Evolutionary conservation across 2,329 filamentous ascomycete species (phyloP).

Genomic region (Cordyceps cateniannulata): DNA sequence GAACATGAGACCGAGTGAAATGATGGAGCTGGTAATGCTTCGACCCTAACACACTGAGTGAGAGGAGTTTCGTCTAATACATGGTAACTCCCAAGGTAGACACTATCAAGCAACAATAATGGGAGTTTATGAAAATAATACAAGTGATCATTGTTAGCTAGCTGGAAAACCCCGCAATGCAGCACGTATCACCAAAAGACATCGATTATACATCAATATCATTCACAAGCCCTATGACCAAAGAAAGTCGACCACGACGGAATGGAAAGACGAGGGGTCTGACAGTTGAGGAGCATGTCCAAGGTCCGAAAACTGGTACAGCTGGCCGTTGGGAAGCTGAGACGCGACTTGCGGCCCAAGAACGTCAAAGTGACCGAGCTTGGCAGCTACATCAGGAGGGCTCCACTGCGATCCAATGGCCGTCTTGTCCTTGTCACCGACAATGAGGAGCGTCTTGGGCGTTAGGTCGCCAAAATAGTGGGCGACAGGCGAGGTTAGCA

Average conservation of each 20-base stretch:
- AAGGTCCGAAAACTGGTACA: conserved; percentile 40
- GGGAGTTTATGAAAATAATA: too few relatives aligned
- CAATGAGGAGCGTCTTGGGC: conserved; percentile 40
- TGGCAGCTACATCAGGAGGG: conserved; percentile 34
- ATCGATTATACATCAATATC: not conserved
- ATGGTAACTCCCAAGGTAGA: too few relatives aligned
- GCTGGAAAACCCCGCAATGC: too few relatives aligned
- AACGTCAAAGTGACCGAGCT: conserved; percentile 42
- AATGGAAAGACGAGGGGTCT: conserved; percentile 39
- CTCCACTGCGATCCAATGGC: conserved; percentile 50
- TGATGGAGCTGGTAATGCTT: too few relatives aligned
- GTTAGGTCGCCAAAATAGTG: conserved; percentile 42
- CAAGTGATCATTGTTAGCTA: too few relatives aligned
- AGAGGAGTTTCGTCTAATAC: too few relatives aligned
- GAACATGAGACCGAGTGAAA: too few relatives aligned
- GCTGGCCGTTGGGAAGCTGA: conserved; percentile 36
- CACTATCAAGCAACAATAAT: too few relatives aligned
- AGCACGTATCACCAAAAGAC: not conserved
- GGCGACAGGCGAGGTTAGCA: conserved; percentile 45
- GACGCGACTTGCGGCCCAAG: conserved; percentile 39
- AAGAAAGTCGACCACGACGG: conserved; percentile 40
- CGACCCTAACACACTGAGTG: too few relatives aligned
- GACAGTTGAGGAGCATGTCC: conserved; percentile 50
- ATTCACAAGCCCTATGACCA: not conserved
- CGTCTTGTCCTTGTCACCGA: conserved; percentile 47